Conservation (phyloP, 345 rosid species). For the Pugionium dolabratum region DNA sequence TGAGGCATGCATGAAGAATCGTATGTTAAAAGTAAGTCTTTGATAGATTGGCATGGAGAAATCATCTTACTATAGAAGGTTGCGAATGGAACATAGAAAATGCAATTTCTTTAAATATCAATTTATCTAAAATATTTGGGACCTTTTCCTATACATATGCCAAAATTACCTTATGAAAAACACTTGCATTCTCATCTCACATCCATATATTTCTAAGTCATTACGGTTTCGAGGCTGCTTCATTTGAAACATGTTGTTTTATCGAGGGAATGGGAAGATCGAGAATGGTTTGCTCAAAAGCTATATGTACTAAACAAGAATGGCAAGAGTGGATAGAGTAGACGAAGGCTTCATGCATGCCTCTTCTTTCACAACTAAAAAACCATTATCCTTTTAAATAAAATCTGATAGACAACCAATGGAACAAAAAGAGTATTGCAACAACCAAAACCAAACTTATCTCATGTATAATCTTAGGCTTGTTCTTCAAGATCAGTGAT, state of each 20-base stretch:
- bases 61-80: no score
- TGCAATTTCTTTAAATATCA: no score
- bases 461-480: conserved; percentile 13
- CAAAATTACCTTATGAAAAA: neutral
- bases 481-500: conserved; percentile 23
- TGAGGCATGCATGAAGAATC: no score
- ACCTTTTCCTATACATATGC: no score
- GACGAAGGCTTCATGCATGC: neutral
- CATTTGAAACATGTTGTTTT: no score
- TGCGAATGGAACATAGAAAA: no score
- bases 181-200: neutral
- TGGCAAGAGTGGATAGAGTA: neutral
- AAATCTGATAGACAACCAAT: neutral
- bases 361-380: no score
- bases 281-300: neutral
- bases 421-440: neutral
- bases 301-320: neutral
- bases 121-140: no score
- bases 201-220: neutral
- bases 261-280: neutral
- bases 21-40: no score
- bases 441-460: conserved; percentile 13
- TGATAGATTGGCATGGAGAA: no score
- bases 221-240: neutral
- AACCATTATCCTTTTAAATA: no score